Evolutionary conservation across 2,329 filamentous ascomycete species (phyloP).

Genomic region (Laburnicola sp.): DNA sequence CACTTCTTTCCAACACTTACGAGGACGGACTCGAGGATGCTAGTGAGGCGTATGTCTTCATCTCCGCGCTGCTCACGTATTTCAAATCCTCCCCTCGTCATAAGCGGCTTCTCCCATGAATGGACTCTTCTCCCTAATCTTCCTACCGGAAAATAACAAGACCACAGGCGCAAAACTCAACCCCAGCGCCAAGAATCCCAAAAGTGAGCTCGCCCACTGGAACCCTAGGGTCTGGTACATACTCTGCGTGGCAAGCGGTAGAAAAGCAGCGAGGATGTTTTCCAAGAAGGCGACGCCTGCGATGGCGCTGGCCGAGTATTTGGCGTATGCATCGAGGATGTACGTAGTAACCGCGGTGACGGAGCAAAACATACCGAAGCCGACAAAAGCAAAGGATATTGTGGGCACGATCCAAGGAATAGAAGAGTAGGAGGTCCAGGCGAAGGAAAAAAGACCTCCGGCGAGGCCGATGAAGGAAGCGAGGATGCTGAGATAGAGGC

Average conservation of each 20-base stretch:
- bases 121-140: conserved; percentile 45
- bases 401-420: conserved; percentile 55
- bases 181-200: conserved; percentile 50
- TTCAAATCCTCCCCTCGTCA: conserved; percentile 13
- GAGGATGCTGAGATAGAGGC: conserved; percentile 50
- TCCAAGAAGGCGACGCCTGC: conserved; percentile 55
- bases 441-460: conserved; percentile 57
- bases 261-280: conserved; percentile 53
- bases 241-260: conserved; percentile 52
- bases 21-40: too few species aligned
- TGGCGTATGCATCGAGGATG: conserved; percentile 54
- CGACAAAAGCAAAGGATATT: conserved; percentile 53
- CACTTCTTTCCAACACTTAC: too few species aligned
- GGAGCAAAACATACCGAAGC: conserved; percentile 54
- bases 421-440: conserved; percentile 51
- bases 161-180: conserved; percentile 52
- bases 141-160: conserved; percentile 48
- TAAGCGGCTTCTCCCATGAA: conserved; percentile 44
- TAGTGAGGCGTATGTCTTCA: too few species aligned
- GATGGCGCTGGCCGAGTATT: conserved; percentile 55
- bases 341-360: conserved; percentile 54
- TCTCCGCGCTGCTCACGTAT: too few species aligned
- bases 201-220: conserved; percentile 53
- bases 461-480: conserved; percentile 52
- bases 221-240: conserved; percentile 56